These are phyloP conservation scores for Nakazawaea ishiwadae DNA, from an alignment of 805 yeast genomes.

Conservation along the genomic window DNA sequence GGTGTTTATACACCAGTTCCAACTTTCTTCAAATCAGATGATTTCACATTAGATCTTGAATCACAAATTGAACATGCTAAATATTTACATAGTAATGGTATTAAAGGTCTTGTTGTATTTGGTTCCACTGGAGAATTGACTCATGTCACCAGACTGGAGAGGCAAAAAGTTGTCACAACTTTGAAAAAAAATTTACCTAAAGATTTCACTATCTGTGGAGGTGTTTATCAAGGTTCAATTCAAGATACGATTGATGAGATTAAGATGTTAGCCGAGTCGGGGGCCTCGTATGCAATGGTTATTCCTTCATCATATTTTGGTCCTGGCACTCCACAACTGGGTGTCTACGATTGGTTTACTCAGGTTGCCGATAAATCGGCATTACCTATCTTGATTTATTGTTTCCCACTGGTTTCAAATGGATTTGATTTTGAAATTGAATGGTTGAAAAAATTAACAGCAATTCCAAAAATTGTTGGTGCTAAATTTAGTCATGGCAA, in stretches of 20 bases:
- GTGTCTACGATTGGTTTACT: conserved; percentile 39
- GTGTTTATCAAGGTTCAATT: conserved; percentile 42
- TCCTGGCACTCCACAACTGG: conserved; percentile 37
- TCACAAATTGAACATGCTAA: conserved; percentile 42
- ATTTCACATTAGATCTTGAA: conserved; percentile 35
- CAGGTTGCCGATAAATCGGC: conserved; percentile 37
- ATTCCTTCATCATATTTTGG: conserved; percentile 48
- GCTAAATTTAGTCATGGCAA: conserved; percentile 49
- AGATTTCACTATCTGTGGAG: conserved; percentile 40
- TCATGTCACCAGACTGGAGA: conserved; percentile 42
- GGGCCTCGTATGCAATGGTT: conserved; percentile 35
- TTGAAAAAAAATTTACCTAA: too few species aligned
- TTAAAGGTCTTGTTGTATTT: conserved; percentile 42
- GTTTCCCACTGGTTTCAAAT: conserved; percentile 48
- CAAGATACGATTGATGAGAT: conserved; percentile 40
- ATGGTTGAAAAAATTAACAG: conserved; percentile 36
- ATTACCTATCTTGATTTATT: conserved; percentile 40
- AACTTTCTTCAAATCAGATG: conserved; percentile 45
- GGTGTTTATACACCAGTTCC: conserved; percentile 52
- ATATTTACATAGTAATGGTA: conserved; percentile 37
- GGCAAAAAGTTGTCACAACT: conserved; percentile 29
- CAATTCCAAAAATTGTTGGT: conserved; percentile 45
- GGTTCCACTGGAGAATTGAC: conserved; percentile 57
- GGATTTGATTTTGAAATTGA: conserved; percentile 31
- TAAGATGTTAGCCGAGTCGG: conserved; percentile 29